phyloP scores from a whole-genome alignment of 345 rosid species.

The Camelina sativa region DNA sequence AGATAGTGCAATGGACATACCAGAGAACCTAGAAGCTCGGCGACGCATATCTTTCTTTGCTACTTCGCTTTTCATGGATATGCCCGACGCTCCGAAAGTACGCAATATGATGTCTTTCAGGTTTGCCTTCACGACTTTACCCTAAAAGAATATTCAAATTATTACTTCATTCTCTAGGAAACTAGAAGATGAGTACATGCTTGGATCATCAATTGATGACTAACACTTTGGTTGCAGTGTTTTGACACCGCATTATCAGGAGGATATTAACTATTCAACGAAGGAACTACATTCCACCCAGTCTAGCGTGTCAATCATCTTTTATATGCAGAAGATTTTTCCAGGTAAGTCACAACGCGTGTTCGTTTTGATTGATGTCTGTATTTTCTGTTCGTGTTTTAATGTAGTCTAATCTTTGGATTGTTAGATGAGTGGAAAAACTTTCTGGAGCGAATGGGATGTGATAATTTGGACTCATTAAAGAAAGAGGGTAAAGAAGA shows the following conservation, averaged over 20 bases:
- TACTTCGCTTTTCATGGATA: slow-evolving; percentile 92
- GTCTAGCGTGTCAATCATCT: slow-evolving; percentile 77
- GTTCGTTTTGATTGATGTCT: slow-evolving; percentile 5
- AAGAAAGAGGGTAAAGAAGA: slow-evolving; percentile 58
- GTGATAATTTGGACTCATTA: slow-evolving; percentile 54
- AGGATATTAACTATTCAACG: slow-evolving; percentile 76
- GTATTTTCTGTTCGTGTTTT: slow-evolving; percentile 8
- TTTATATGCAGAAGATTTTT: slow-evolving; percentile 83
- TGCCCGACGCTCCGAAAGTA: slow-evolving; percentile 89
- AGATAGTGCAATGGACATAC: slow-evolving; percentile 92
- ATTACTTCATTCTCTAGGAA: neutral
- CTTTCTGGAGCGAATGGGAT: slow-evolving; percentile 84
- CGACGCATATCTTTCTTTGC: slow-evolving; percentile 93
- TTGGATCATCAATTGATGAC: slow-evolving; percentile 29
- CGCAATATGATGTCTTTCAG: slow-evolving; percentile 94
- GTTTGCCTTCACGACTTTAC: slow-evolving; percentile 48
- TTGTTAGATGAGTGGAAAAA: slow-evolving; percentile 89
- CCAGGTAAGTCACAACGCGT: slow-evolving; percentile 58
- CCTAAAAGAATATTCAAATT: neutral
- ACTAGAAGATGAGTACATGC: neutral
- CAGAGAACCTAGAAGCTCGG: slow-evolving; percentile 81
- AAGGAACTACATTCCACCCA: slow-evolving; percentile 73
- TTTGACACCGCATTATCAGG: slow-evolving; percentile 86
- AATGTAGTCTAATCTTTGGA: slow-evolving; percentile 15
- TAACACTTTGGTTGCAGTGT: slow-evolving; percentile 61